Evolutionary conservation across 73 alveolate species (phyloP), one percentile per base, ranked within the genome.

Genomic region (Blepharisma japonicum): DNA sequence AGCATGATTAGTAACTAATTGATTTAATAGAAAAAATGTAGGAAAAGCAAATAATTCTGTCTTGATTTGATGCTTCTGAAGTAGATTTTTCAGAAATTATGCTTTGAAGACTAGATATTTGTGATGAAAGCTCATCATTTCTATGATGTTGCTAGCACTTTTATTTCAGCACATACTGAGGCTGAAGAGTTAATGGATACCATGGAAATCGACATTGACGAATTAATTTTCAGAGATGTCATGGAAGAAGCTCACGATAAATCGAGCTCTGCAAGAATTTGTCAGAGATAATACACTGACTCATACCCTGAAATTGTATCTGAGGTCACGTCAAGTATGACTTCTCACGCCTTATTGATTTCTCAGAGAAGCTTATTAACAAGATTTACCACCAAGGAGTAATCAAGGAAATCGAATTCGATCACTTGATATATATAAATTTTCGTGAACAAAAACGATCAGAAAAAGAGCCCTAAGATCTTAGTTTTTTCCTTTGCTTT

Each of bases 151-250:
- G 72, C 72, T 8, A 56, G 72, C 45, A 56, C 72, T 7, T 56
- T 56, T 20, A 56, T 56, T 7, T 7, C 7, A 56, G 72, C 72
- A 14, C 72, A 56, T 56, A 38, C 7, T 7, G 72, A 56, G 45
- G 18, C 72, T 20, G 72, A 56, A 56, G 72, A 56, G 45, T 38
- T 56, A 8, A 56, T 56, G 72, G 72, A 56, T 38, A 8, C 7
- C 8, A 56, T 56, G 72, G 72, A 56, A 56, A 56, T 56, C 72
- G 72, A 56, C 45, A 38, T 56, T 9, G 72, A 56, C 45, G 72
- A 56, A 56, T 8, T 56, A 14, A 56, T 56, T 14, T 56, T 56
- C 72, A 8, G 18, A 7, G 72, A 56, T 7, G 72, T 56, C 7
- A 56, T 56, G 72, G 18, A 56, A 56, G 72, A 56, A 56, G 72